Base-by-base conservation (phyloP, 805 yeast species). In the Ogataea nonfermentans region DNA sequence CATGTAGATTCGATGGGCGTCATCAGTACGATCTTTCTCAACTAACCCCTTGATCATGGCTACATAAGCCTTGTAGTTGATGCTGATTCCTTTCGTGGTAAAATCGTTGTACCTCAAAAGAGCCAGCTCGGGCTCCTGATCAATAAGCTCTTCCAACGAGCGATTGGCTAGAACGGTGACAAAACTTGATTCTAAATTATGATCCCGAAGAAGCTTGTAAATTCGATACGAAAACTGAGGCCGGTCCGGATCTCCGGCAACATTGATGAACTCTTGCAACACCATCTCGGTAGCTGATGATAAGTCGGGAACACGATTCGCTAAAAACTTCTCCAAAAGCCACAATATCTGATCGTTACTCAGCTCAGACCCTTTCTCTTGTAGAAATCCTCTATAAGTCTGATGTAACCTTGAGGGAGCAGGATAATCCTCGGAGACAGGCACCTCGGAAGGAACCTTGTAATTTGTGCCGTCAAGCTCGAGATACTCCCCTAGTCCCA, bases 1-100 rank as follows among this genome's bases (percentile, higher is more conserved):
- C n/a, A 41, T 16, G 24, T 26, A 41, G 19, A 41, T 12, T 17
- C 13, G 16, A 13, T 41, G 44, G 4, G 44, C 44, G 20, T 41
- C 40, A 16, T 41, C 40, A 28, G 25, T 40, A 35, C 32, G 22
- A n/a, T 40, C 44, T 9, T 7, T 12, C n/a, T 39, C 35, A 24
- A 27, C 20, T 32, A 40, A 16, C 10, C 23, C 33, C 28, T 40
- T 40, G 29, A 29, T 29, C 10, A 27, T 15, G 4, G 32, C 24
- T 4, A 28, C 33, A 36, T 41, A 16, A 22, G 29, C 22, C 20
- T 34, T 10, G 37, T 31, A 31, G 3, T 33, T 24, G 15, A 41
- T 19, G 13, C 17, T 14, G n/a, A 35, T 13, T 4, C 34, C 41
- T 9, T 31, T 26, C 4, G 14, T 28, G 9, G 20, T 26, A 2